phyloP scores from a whole-genome alignment of 495 filamentous ascomycete genomes.

The Friedmanniomyces endolithicus region DNA sequence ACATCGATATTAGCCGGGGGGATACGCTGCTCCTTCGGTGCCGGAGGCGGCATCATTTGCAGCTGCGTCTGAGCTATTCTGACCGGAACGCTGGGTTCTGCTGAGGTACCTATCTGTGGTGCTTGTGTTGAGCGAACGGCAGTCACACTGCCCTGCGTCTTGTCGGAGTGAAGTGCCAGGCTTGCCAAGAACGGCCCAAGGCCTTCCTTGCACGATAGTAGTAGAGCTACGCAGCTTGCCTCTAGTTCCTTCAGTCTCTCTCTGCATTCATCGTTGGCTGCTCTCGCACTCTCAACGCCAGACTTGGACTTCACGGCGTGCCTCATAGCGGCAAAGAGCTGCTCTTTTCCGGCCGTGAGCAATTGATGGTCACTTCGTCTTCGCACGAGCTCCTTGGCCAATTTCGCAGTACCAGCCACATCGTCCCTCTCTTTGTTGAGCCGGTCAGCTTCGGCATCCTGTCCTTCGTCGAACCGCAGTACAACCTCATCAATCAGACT shows the following conservation, averaged over 20 bases:
- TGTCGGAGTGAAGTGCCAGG: not conserved
- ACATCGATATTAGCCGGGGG: not conserved
- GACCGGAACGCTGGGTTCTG: not conserved
- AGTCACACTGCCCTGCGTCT: not conserved
- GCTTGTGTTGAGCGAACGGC: constrained; percentile 11
- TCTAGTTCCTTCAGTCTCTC: constrained; percentile 1
- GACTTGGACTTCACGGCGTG: constrained; percentile 5
- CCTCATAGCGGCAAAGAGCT: not conserved
- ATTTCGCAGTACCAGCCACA: not conserved
- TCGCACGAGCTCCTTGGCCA: not conserved
- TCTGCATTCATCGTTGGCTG: constrained; percentile 6
- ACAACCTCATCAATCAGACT: not conserved
- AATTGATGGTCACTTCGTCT: constrained; percentile 1
- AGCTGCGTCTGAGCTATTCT: constrained; percentile 18
- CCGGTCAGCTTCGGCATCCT: not conserved
- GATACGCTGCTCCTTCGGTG: constrained; percentile 1
- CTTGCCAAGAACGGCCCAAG: constrained; percentile 1
- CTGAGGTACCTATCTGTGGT: not conserved
- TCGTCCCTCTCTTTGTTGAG: not conserved
- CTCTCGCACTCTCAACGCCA: not conserved
- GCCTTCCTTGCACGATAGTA: constrained; percentile 1
- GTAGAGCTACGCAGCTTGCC: not conserved
- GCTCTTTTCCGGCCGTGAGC: constrained; percentile 8
- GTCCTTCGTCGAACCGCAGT: not conserved
- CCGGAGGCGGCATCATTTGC: not conserved